Evolutionary conservation across 192 early-diverging fungal species (phyloP).

Genomic region (Backusella australiensis): DNA sequence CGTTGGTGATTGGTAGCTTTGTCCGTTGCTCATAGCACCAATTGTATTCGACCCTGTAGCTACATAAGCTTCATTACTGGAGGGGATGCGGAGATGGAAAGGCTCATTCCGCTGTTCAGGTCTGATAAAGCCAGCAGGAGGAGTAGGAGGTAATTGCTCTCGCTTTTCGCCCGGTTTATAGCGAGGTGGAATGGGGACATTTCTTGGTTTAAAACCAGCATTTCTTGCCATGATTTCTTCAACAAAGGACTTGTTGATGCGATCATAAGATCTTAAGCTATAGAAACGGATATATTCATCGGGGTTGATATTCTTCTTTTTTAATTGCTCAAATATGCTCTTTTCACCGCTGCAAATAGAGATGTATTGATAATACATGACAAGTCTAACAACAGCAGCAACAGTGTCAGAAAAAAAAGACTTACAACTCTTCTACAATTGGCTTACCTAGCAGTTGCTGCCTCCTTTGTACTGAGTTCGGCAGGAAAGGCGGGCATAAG

Average conservation of each 20-base stretch:
- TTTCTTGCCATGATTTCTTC: conserved; percentile 21
- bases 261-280: conserved; percentile 74
- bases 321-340: conserved; percentile 58
- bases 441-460: conserved; percentile 58
- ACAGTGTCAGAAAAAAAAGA: not conserved
- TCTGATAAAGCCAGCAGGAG: conserved; percentile 20
- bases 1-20: not conserved
- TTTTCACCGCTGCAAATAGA: conserved; percentile 76
- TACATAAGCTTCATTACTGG: not conserved
- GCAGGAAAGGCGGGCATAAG: conserved; percentile 86
- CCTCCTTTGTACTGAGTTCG: conserved; percentile 70
- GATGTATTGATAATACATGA: conserved; percentile 81
- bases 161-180: conserved; percentile 4
- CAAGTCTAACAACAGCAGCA: conserved; percentile 32
- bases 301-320: conserved; percentile 53
- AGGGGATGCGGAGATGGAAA: not conserved
- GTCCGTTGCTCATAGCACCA: not conserved
- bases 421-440: not conserved
- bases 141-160: conserved; percentile 4
- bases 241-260: conserved; percentile 43
- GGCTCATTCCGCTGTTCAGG: not conserved
- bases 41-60: not conserved
- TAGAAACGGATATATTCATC: conserved; percentile 73
- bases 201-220: conserved; percentile 19
- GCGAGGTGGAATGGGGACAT: conserved; percentile 19